These are phyloP conservation scores for Tetrapisispora fleetii DNA, from an alignment of 805 yeast species.

Conservation along the genomic window DNA sequence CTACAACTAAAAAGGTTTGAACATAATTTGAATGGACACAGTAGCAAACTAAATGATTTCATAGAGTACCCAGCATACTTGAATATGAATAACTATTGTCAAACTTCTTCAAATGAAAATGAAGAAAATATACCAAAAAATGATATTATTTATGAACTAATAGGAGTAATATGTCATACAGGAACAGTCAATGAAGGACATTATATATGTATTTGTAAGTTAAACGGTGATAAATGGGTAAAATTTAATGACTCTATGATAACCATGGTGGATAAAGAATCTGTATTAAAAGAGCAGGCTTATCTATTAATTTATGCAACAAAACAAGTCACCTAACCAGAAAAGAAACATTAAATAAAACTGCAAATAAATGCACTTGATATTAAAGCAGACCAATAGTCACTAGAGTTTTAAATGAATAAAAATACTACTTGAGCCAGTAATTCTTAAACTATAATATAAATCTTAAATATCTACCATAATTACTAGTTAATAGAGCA, in stretches of 20 bases:
- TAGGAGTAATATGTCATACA: slow-evolving; percentile 77
- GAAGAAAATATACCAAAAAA: slow-evolving; percentile 7
- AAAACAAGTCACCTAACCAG: slow-evolving; percentile 10
- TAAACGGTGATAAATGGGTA: slow-evolving; percentile 72
- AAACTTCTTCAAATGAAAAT: not conserved
- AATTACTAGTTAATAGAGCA: too few species aligned
- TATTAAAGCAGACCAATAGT: too few species aligned
- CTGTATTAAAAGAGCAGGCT: slow-evolving; percentile 64
- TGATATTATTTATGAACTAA: slow-evolving; percentile 62
- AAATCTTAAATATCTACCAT: too few species aligned
- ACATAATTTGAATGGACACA: slow-evolving; percentile 31
- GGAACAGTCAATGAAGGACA: slow-evolving; percentile 97
- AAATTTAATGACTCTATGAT: slow-evolving; percentile 85
- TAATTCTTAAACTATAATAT: too few species aligned
- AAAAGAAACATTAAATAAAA: too few species aligned
- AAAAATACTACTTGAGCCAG: too few species aligned
- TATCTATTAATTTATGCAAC: slow-evolving; percentile 66
- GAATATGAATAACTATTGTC: slow-evolving; percentile 55
- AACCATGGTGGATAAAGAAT: slow-evolving; percentile 50
- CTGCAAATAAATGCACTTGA: not conserved
- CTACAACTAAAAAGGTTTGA: slow-evolving; percentile 71
- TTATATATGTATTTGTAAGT: slow-evolving; percentile 71
- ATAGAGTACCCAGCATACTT: slow-evolving; percentile 65
- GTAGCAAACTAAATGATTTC: slow-evolving; percentile 66
- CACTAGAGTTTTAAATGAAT: too few species aligned